phyloP scores from a whole-genome alignment of 495 filamentous ascomycete genomes.

The Penicillium silybi region DNA sequence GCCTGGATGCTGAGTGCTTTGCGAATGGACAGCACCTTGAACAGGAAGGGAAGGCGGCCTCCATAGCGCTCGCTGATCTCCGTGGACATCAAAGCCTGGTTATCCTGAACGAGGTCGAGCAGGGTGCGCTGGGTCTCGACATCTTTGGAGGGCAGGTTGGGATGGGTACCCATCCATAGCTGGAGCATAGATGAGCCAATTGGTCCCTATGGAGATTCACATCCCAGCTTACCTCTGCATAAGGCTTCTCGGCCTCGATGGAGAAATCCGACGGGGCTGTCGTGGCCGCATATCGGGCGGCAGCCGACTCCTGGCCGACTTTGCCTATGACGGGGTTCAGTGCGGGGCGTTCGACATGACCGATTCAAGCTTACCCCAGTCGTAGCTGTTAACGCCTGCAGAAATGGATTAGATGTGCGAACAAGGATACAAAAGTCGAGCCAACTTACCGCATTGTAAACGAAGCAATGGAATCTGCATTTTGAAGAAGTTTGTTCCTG shows the following conservation, averaged over 20 bases:
- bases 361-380: conserved; percentile 67
- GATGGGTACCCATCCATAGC: conserved; percentile 99
- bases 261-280: conserved; percentile 66
- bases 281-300: conserved; percentile 71
- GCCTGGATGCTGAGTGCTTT: conserved; percentile 97
- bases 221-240: conserved; percentile 65
- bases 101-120: conserved; percentile 85
- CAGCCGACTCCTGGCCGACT: conserved; percentile 69
- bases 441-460: conserved; percentile 77
- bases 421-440: background rate
- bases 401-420: conserved; percentile 1
- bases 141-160: conserved; percentile 90
- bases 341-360: conserved; percentile 19
- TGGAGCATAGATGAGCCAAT: conserved; percentile 35
- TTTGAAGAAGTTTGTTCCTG: conserved; percentile 25
- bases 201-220: background rate
- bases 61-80: conserved; percentile 69
- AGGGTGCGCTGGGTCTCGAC: conserved; percentile 77
- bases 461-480: conserved; percentile 85
- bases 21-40: conserved; percentile 92
- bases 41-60: conserved; percentile 85
- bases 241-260: conserved; percentile 73
- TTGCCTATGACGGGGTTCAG: conserved; percentile 50
- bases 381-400: conserved; percentile 89
- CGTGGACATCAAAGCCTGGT: conserved; percentile 71